Percentiles rank a stretch among this genome's conserved stretches.
Conservation (phyloP, 2,329 filamentous ascomycete genomes). For the Fonsecaea nubica region DNA sequence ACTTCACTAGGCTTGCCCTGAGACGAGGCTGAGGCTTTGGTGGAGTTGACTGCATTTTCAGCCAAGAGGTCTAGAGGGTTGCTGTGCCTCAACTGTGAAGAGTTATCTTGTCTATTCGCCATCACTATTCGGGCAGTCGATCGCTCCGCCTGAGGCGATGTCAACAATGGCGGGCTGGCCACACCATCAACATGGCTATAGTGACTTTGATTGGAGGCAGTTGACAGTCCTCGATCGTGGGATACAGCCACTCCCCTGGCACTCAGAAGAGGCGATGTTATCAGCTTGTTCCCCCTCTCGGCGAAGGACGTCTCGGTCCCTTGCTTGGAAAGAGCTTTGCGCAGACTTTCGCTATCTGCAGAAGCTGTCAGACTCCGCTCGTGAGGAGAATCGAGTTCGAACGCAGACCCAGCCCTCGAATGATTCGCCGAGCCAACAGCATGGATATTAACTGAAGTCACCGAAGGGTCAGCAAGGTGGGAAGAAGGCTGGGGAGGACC, state of each 20-base stretch:
- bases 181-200: constrained; percentile 20
- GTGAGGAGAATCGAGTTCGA: constrained; percentile 32
- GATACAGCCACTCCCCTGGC: constrained; percentile 19
- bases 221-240: constrained; percentile 33
- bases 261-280: constrained; percentile 30
- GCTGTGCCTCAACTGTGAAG: constrained; percentile 30
- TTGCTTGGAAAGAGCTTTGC: constrained; percentile 41
- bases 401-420: constrained; percentile 37
- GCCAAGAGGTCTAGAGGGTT: constrained; percentile 42
- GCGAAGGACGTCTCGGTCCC: constrained; percentile 41
- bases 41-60: constrained; percentile 32
- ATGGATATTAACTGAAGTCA: constrained; percentile 55
- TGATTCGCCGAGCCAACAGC: constrained; percentile 38
- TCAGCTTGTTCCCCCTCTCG: constrained; percentile 25
- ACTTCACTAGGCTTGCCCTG: constrained; percentile 20
- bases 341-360: constrained; percentile 35
- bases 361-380: constrained; percentile 31
- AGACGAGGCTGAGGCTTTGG: constrained; percentile 6
- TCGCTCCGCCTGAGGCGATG: constrained; percentile 26
- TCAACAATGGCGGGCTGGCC: constrained; percentile 14
- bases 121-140: constrained; percentile 20
- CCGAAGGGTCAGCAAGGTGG: constrained; percentile 51
- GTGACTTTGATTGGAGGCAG: constrained; percentile 29
- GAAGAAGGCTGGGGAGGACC: constrained; percentile 47
- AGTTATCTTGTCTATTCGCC: constrained; percentile 24